A percentile compares a stretch with the other conserved stretches of the same genome.
phyloP scores from a whole-genome alignment of 78 protist species.

The Corallochytrium limacisporum region DNA sequence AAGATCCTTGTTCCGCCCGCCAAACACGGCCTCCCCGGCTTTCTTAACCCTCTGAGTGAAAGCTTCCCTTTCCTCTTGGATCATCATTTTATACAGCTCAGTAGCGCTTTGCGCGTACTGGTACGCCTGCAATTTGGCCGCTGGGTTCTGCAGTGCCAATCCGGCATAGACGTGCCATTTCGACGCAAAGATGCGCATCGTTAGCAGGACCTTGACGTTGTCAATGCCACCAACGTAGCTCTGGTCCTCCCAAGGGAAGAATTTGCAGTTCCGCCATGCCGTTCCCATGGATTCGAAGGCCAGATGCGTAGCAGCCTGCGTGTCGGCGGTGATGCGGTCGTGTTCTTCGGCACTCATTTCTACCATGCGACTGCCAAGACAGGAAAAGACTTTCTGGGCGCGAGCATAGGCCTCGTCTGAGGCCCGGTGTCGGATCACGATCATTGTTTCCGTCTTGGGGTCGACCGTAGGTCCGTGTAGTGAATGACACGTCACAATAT shows the following conservation, averaged over 20 bases:
- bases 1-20: neutral
- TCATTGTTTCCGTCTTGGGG: conserved; percentile 15
- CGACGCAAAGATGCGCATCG: conserved; percentile 13
- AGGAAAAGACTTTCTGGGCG: neutral
- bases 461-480: conserved; percentile 26
- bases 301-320: conserved; percentile 26
- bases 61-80: neutral
- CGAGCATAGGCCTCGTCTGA: neutral
- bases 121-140: conserved; percentile 8
- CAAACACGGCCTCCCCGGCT: conserved; percentile 6
- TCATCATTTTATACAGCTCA: conserved; percentile 17
- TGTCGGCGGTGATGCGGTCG: conserved; percentile 27
- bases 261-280: conserved; percentile 20
- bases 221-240: conserved; percentile 25
- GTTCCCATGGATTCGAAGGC: conserved; percentile 32
- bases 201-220: conserved; percentile 16
- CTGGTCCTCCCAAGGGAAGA: conserved; percentile 24
- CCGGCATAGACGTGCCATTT: conserved; percentile 27
- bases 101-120: conserved; percentile 15
- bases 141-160: conserved; percentile 18
- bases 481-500: conserved; percentile 26
- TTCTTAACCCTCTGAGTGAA: neutral
- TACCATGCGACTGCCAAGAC: conserved; percentile 2
- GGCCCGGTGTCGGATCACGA: conserved; percentile 8
- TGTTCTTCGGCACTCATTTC: conserved; percentile 23